Evolutionary conservation across 257 asterid genomes (phyloP), one percentile per base, ranked within the genome.

Genomic region (Solanum tarapatanum): DNA sequence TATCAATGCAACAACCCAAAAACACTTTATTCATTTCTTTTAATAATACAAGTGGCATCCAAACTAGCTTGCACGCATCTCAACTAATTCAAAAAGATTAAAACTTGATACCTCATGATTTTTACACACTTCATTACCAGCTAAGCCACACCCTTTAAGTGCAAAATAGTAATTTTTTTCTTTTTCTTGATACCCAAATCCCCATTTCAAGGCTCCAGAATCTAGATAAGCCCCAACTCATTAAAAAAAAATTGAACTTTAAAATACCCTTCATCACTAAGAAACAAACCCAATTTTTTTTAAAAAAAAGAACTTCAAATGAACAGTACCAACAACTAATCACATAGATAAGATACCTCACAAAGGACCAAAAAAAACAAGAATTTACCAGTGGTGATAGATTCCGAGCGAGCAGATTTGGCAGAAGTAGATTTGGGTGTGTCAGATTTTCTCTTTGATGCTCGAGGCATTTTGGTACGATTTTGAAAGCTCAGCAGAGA

Each of bases 401-500:
- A 86, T 60, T 92, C 96, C 24, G 86, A 82, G 35, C 93, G 92
- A 58, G 93, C 62, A 88, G 76, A 76, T 89, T 95, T 95, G 75
- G 90, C 90, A 66, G 96, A 79, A 72, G 89, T 84, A 28, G 95
- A 76, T 91, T 32, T 86, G 35, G 90, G 90, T 30, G 89, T 64
- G 85, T 93, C 94, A n/a, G 98, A 91, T 89, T 94, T 94, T 82
- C 98, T 88, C 94, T 95, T 95, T 36, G 97, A 91, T 10, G 93
- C 91, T 84, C 97, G 94, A 82, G 96, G 91, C 82, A 96, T 90
- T 96, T 75, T 51, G 83, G 75, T 60, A 64, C 55, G 39, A 74
- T 88, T 69, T 84, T 37, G 39, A 45, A 82, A 79, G 24, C 84
- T 16, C 36, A 43, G 12, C 21, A 39, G 23, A 82, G 85, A 33